Base-by-base conservation (phyloP, 192 early-diverging fungal genomes). In the Rhizoclosmatium sp. region DNA sequence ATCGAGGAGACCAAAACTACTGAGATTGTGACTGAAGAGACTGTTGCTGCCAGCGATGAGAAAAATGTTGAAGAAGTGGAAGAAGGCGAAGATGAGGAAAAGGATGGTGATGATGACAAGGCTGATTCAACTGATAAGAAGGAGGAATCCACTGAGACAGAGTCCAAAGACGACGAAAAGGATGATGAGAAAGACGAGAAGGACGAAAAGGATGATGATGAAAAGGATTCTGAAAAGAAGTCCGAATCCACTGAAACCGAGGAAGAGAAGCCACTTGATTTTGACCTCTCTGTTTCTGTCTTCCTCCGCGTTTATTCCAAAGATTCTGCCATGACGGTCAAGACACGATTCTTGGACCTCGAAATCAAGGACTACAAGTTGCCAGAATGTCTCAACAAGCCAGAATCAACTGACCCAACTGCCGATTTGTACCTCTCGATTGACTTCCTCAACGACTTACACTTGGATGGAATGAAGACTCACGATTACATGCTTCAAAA, bases 271-370 rank as follows among this genome's bases (percentile, higher is more conserved):
- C 2, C 7, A 2, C 40, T 47, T 12, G 23, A 47, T 16, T 69
- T 69, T n/a, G 46, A 47, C 3, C 46, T 69, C 9, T 69, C 67
- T 40, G 67, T 44, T 21, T 60, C 59, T 59, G 45, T 45, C 2
- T 75, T 60, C 61, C 42, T 75, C 19, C 61, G 73, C 2, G 73
- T 75, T 42, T 75, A 65, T 42, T 3, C 59, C 41, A 75, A 75
- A 39, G 73, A 75, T 60, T 10, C 59, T 2, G 14, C 2, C 19
- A 14, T 75, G 40, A 64, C 46, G 2, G 58, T 75, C 16, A 75
- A 40, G 4, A 47, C 59, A 14, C 45, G 59, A 9, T 56, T 75
- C 19, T 39, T 75, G 60, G 59, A 60, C 39, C 14, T 60, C 10
- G 73, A 64, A 23, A 2, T 69, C 2, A 23, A 47, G 16, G 46